Conservation (phyloP, 441 rosid genomes). For the Populus hybrid region DNA sequence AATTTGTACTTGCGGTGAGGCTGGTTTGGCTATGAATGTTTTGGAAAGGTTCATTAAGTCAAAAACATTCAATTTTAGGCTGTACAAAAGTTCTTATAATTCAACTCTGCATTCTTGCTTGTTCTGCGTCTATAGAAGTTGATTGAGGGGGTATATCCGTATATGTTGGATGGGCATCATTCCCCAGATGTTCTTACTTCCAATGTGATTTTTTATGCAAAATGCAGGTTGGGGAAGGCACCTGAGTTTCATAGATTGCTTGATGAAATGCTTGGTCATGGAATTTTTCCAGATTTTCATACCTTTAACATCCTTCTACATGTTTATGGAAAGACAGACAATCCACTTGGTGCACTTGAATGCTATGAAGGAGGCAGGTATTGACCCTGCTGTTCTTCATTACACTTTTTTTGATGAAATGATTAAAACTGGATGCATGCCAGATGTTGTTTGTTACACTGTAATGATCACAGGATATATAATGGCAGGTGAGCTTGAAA, state of each 20-base stretch:
- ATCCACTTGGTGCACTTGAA: conserved; percentile 77
- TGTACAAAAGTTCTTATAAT: conserved; percentile 73
- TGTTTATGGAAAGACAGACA: conserved; percentile 72
- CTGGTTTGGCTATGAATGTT: conserved; percentile 60
- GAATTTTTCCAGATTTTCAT: conserved; percentile 71
- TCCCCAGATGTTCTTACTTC: conserved; percentile 67
- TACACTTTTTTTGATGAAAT: conserved; percentile 79
- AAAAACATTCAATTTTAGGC: conserved; percentile 70
- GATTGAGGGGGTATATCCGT: conserved; percentile 85
- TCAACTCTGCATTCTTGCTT: conserved; percentile 66
- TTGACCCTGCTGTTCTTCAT: conserved; percentile 64
- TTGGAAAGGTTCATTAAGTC: conserved; percentile 78
- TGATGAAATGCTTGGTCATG: conserved; percentile 65
- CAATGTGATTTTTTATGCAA: conserved; percentile 66
- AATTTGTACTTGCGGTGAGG: conserved; percentile 76
- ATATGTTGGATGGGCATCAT: conserved; percentile 62
- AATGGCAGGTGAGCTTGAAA: conserved; percentile 67
- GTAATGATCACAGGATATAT: conserved; percentile 76
- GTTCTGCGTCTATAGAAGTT: conserved; percentile 57
- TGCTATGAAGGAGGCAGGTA: conserved; percentile 75
- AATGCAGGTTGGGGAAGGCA: conserved; percentile 67
- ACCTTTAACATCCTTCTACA: conserved; percentile 83
- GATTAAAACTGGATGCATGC: conserved; percentile 59
- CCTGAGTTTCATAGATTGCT: conserved; percentile 60
- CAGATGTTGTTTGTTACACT: conserved; percentile 85